These are phyloP conservation scores for Backusella westeae DNA, from an alignment of 192 early-diverging fungal genomes.

Conservation along the genomic window DNA sequence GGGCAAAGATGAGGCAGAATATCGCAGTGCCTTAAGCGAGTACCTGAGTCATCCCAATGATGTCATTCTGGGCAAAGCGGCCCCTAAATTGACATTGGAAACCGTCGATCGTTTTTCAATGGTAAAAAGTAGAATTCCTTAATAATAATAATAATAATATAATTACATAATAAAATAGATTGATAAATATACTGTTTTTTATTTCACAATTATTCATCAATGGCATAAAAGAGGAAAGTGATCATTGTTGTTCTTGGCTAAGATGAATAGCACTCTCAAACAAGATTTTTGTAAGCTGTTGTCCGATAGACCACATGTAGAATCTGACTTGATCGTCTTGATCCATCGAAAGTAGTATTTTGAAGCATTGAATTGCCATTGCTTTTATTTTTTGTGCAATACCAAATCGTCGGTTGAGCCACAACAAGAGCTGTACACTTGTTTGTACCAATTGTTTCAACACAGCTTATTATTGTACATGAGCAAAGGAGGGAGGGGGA, in stretches of 20 bases:
- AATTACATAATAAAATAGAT: neutral
- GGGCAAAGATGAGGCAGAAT: constrained; percentile 42
- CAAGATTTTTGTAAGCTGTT: neutral
- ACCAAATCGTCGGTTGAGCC: neutral
- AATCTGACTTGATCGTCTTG: neutral
- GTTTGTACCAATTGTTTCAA: neutral
- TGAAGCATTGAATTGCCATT: neutral
- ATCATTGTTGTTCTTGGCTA: neutral
- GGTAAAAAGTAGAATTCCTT: constrained; percentile 90
- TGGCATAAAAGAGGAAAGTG: neutral
- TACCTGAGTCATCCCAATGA: constrained; percentile 38
- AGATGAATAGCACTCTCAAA: neutral
- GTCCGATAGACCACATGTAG: neutral
- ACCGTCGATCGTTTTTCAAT: constrained; percentile 88
- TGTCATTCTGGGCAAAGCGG: constrained; percentile 41
- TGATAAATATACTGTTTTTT: neutral
- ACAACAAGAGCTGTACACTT: neutral
- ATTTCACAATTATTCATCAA: neutral
- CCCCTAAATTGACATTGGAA: constrained; percentile 68
- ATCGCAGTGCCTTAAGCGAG: constrained; percentile 18
- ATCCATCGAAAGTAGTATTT: neutral
- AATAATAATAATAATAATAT: constrained; percentile 14
- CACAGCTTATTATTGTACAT: neutral
- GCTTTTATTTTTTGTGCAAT: neutral
- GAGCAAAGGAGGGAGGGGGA: neutral